Conservation (phyloP, 345 rosid genomes). For the Acer campestre region DNA sequence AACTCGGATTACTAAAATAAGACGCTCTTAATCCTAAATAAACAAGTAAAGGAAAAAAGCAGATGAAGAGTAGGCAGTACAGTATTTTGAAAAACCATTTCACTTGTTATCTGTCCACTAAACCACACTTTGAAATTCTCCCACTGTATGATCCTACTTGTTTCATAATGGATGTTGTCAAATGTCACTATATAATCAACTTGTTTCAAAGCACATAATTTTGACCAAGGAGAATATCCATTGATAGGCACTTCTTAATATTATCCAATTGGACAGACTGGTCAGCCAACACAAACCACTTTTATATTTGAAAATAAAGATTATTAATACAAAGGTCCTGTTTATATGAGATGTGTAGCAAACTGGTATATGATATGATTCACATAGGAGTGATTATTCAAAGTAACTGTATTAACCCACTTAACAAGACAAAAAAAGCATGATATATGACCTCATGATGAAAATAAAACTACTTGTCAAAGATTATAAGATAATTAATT, state of each 20-base stretch:
- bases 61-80: background rate
- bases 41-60: background rate
- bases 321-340: background rate
- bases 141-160: background rate
- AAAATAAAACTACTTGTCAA: background rate
- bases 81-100: background rate
- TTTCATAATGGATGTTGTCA: background rate
- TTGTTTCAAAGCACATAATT: background rate
- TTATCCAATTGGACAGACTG: background rate
- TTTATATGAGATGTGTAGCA: background rate
- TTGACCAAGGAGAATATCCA: constrained; percentile 4
- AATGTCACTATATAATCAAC: background rate
- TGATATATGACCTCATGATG: background rate
- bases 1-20: too few relatives aligned
- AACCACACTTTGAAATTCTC: background rate
- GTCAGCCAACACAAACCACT: background rate
- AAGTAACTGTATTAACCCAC: background rate
- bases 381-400: constrained; percentile 8
- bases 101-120: background rate
- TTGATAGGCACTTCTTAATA: background rate
- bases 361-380: constrained; percentile 2
- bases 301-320: background rate
- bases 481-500: background rate
- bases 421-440: background rate
- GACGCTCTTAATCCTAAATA: too few relatives aligned